A percentile compares a stretch with the other conserved stretches of the same genome.
Conservation (phyloP, 225 moss, liverwort and hornwort genomes). For the Neckera pumila region DNA sequence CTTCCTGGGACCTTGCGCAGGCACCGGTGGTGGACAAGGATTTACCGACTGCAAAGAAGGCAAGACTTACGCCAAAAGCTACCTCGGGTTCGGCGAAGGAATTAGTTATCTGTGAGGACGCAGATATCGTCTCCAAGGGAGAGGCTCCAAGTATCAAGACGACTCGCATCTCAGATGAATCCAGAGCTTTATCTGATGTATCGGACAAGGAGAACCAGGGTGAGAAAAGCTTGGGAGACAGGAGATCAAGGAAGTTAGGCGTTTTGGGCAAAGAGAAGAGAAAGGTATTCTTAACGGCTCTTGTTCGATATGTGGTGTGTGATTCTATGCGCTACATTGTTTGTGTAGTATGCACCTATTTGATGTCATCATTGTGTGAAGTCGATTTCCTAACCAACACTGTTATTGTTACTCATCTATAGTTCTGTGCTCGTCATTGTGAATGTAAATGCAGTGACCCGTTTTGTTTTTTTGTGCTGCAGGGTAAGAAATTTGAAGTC, state of each 20-base stretch:
- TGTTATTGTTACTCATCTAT: background rate
- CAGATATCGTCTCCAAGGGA: background rate
- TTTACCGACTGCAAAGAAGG: slow-evolving; percentile 27
- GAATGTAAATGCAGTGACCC: background rate
- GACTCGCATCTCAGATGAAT: background rate
- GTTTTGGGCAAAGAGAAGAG: slow-evolving; percentile 8
- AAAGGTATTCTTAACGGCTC: background rate
- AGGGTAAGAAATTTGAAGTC: slow-evolving; percentile 18
- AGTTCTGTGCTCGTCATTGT: background rate
- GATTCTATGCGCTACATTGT: background rate
- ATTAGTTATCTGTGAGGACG: slow-evolving; percentile 17
- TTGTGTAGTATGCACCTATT: background rate
- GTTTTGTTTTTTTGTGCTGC: background rate
- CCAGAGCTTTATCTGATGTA: background rate
- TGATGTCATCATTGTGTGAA: background rate
- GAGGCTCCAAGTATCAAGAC: background rate
- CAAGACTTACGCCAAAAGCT: background rate
- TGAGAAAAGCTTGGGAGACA: slow-evolving; percentile 3
- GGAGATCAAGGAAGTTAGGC: background rate
- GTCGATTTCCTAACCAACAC: background rate
- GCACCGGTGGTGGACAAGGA: slow-evolving; percentile 2
- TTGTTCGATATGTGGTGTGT: background rate
- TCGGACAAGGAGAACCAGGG: slow-evolving; percentile 34
- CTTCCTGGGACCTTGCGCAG: background rate
- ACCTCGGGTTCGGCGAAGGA: background rate